A percentile compares a stretch with the other conserved stretches of the same genome.
phyloP scores from a whole-genome alignment of 192 early-diverging fungal species.

The Coemansia sp. region DNA sequence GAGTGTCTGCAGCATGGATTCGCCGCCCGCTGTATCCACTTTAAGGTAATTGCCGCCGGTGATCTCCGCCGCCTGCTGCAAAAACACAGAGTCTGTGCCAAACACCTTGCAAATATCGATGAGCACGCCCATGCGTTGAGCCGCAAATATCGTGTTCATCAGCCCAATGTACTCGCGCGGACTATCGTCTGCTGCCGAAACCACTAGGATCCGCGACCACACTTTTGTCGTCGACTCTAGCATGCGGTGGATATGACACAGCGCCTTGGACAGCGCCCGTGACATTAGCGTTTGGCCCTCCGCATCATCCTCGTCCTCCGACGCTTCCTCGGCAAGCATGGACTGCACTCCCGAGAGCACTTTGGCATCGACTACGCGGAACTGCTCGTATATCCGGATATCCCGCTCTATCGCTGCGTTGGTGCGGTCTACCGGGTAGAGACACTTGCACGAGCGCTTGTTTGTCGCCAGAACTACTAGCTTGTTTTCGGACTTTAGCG shows the following conservation, averaged over 20 bases:
- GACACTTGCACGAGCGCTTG: constrained; percentile 28
- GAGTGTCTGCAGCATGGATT: constrained; percentile 77
- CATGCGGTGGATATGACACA: constrained; percentile 51
- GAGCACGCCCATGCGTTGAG: constrained; percentile 86
- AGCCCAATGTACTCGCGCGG: constrained; percentile 92
- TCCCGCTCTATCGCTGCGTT: constrained; percentile 14
- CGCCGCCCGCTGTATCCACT: constrained; percentile 66
- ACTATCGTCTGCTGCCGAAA: constrained; percentile 87
- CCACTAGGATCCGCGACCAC: constrained; percentile 78
- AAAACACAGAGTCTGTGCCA: constrained; percentile 80
- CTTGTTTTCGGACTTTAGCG: constrained; percentile 84
- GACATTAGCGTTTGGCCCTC: constrained; percentile 43
- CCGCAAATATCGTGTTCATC: constrained; percentile 99
- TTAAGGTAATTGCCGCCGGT: constrained; percentile 85
- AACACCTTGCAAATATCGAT: constrained; percentile 91
- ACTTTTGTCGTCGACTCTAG: constrained; percentile 18
- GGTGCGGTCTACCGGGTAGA: constrained; percentile 36
- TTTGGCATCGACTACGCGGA: constrained; percentile 40
- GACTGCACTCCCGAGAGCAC: constrained; percentile 34
- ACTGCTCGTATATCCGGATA: constrained; percentile 57
- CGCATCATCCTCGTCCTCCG: constrained; percentile 14
- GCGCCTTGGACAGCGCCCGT: constrained; percentile 50
- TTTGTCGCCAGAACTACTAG: constrained; percentile 79
- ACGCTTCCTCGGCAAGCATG: constrained; percentile 14
- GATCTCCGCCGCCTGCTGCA: constrained; percentile 92